Base-by-base conservation (phyloP, 129 eudicot genomes). In the Pulicaria dysenterica region DNA sequence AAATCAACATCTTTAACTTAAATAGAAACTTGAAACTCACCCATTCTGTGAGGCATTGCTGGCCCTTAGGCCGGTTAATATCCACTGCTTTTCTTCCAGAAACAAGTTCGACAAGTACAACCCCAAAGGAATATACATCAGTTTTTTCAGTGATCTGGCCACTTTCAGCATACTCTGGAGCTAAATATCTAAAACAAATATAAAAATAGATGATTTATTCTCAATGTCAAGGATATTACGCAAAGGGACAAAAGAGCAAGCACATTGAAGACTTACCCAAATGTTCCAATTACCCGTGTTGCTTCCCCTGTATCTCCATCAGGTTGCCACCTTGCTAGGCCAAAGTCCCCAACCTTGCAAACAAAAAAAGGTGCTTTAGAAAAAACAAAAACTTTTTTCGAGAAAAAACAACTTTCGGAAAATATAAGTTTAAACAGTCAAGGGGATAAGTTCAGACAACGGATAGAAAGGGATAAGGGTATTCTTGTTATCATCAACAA, bases 281-380 rank as follows among this genome's bases (percentile, higher is more conserved):
- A 88, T 16, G 97, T 91, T 76, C 97, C 97, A 55, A 91, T 91
- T 57, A 91, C 97, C 80, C 95, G 82, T 7, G 97, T 91, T 76
- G 90, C 87, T 63, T 85, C 97, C 69, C 95, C 95, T 7, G 79
- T 85, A 67, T 86, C 97, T 69, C 95, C 95, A 62, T 91, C 97
- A 15, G 97, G 97, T 72, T 91, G 97, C 97, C 97, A 91, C 69
- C 97, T 82, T 6, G 97, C 97, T 45, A 91, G 82, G 8, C 97
- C 97, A 56, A 91, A 91, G 76, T 91, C 97, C 59, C 97, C 97
- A 67, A 91, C 97, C 96, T 91, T 72, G 69, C 40, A 72, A 11
- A 74, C 47, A 55, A 79, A 60, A 47, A 41, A 50, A 7, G 38
- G 8, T 43, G 49, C 5, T 40, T 58, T 39, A 43, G 5, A 41